Evolutionary conservation across 805 yeast species (phyloP).

Genomic region (Myxozyma vanderwaltii): DNA sequence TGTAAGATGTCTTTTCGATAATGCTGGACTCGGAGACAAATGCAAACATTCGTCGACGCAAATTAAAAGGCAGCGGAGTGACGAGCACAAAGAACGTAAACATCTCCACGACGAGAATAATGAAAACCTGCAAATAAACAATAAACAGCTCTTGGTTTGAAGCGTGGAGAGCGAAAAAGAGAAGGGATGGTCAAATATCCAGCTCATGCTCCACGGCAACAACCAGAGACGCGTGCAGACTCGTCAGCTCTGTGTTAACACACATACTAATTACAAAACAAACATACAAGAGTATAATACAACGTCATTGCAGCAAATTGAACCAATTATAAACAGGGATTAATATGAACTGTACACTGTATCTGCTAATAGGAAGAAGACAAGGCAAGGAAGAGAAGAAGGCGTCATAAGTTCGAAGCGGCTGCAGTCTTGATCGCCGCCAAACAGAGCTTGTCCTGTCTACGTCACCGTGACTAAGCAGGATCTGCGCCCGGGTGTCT

Average conservation of each 20-base stretch:
- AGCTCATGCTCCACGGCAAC: too few species aligned
- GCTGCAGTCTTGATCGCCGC: too few species aligned
- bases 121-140: slow-evolving; percentile 55
- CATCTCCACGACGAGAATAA: slow-evolving; percentile 77
- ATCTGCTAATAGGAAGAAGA: too few species aligned
- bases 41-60: slow-evolving; percentile 67
- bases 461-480: slow-evolving; percentile 12
- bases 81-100: slow-evolving; percentile 75
- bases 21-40: slow-evolving; percentile 69
- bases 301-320: slow-evolving; percentile 42
- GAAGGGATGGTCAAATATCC: neutral
- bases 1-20: slow-evolving; percentile 69
- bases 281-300: slow-evolving; percentile 47
- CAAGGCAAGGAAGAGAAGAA: too few species aligned
- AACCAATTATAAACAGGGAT: neutral
- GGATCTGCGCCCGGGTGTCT: neutral
- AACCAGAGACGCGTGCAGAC: too few species aligned
- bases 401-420: too few species aligned
- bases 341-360: too few species aligned
- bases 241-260: neutral
- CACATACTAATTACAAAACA: neutral
- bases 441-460: neutral
- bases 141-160: neutral
- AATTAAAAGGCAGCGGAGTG: slow-evolving; percentile 76
- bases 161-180: too few species aligned